Conservation (phyloP, 2,329 filamentous ascomycete genomes). For the Colletotrichum shisoi region DNA sequence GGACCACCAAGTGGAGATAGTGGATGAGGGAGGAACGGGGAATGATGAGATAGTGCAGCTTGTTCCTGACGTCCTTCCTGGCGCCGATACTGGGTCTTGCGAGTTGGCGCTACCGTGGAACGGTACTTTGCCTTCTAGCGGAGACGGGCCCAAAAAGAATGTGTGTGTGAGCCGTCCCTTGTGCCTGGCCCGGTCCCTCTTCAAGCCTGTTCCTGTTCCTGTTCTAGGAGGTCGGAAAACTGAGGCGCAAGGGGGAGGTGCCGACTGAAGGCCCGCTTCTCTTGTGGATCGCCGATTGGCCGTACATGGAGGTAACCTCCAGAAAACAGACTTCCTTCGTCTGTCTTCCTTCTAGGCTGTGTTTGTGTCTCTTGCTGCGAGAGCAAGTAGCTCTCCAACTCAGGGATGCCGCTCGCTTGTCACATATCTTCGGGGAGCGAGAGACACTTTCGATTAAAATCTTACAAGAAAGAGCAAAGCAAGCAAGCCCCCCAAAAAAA, state of each 20-base stretch:
- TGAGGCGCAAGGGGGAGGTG: neutral
- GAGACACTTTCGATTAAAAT: neutral
- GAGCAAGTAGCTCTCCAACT: neutral
- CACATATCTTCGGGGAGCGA: neutral
- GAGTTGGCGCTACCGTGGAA: neutral
- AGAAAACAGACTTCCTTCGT: neutral
- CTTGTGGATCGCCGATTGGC: constrained; percentile 34
- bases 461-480: neutral
- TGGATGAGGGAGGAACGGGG: neutral
- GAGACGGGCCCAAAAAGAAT: neutral
- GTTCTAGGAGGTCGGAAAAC: constrained; percentile 8
- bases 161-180: neutral
- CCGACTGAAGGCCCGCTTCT: constrained; percentile 8
- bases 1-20: neutral
- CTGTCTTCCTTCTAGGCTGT: neutral
- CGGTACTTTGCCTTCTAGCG: constrained; percentile 7
- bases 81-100: neutral
- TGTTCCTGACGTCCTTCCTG: constrained; percentile 1
- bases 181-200: constrained; percentile 17
- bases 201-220: constrained; percentile 12
- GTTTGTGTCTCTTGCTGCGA: neutral
- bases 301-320: constrained; percentile 25
- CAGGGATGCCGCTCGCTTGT: neutral
- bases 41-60: neutral
- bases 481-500: neutral